phyloP scores from a whole-genome alignment of 768 basidiomycete genomes.

The Neoboletus subvelutipes region DNA sequence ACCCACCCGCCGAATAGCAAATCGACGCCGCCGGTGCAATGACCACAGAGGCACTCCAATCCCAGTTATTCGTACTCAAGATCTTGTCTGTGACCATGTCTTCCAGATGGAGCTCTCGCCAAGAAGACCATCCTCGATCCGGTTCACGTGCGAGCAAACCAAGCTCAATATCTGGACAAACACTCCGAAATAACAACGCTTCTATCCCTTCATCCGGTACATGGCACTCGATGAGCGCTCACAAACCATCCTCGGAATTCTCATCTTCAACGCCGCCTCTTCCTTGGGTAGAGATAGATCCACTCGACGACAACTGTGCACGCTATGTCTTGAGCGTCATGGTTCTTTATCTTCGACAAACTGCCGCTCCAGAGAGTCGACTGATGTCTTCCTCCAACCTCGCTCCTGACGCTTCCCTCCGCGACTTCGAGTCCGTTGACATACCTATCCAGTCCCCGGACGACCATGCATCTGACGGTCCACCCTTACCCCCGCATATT shows the following conservation, averaged over 20 bases:
- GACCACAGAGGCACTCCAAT: slow-evolving; percentile 75
- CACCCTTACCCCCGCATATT: slow-evolving; percentile 40
- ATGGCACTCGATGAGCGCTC: slow-evolving; percentile 27
- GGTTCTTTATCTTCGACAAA: slow-evolving; percentile 78
- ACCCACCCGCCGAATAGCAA: slow-evolving; percentile 41
- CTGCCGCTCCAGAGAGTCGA: slow-evolving; percentile 52
- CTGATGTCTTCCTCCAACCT: slow-evolving; percentile 61
- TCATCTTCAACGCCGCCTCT: slow-evolving; percentile 34
- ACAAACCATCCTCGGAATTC: slow-evolving; percentile 45
- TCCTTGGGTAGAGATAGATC: slow-evolving; percentile 61
- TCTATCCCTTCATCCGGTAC: slow-evolving; percentile 34
- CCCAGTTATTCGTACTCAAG: slow-evolving; percentile 83
- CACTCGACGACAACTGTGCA: slow-evolving; percentile 80
- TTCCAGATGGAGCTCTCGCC: slow-evolving; percentile 62
- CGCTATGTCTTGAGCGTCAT: slow-evolving; percentile 81
- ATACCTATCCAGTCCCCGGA: slow-evolving; percentile 28
- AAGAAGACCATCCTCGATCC: slow-evolving; percentile 40
- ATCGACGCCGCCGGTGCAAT: slow-evolving; percentile 50
- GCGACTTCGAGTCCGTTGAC: slow-evolving; percentile 69
- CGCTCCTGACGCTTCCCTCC: slow-evolving; percentile 62
- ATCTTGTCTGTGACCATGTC: slow-evolving; percentile 76
- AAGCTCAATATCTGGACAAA: slow-evolving; percentile 31
- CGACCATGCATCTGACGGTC: slow-evolving; percentile 19
- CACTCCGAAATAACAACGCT: slow-evolving; percentile 32
- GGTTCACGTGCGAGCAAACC: slow-evolving; percentile 44